Base-by-base conservation (phyloP, 2,329 filamentous ascomycete species). In the Botrytis aclada region DNA sequence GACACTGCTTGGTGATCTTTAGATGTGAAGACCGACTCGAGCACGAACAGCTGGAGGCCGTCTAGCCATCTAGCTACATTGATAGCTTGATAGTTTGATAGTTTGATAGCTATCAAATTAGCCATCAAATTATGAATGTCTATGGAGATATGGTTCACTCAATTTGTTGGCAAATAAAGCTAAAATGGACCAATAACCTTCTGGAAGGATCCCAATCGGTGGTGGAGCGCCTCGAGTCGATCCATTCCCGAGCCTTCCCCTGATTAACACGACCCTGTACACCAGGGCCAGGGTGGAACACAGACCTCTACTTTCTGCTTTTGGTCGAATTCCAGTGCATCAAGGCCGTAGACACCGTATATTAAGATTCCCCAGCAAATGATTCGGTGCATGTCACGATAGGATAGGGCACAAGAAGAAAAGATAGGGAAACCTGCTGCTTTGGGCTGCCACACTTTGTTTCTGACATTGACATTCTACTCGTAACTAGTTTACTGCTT, bases 181-280 rank as follows among this genome's bases (percentile, higher is more conserved):
- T 29, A 39, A 67, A 67, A 67, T 29, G 45, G n/a, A 39, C 25
- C 64, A 54, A 66, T 66, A 41, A 37, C 25, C 29, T 67, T 56
- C 64, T 41, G 45, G 64, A 67, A 67, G 22, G 20, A 6, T 8
- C 43, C 37, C 60, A 32, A 71, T 65, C 66, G 61, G 69, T 54
- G 56, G 47, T 41, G 29, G 61, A 32, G 10, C 9, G 25, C 22
- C 39, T 45, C n/a, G 29, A 47, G 54, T 54, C n/a, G 37, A 39
- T 66, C 37, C 61, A 65, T 65, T 71, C 61, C 45, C 60, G 37
- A 56, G 18, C 32, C 45, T 64, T 65, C 69, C 69, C 69, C 69
- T 71, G 60, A 71, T 71, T 64, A 65, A 65, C 34, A 65, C 32
- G n/a, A 29, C 67, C 56, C 34, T 18, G 67, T 47, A 45, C 54